Conservation (phyloP, 805 yeast genomes). For the Scheffersomyces ergatensis region DNA sequence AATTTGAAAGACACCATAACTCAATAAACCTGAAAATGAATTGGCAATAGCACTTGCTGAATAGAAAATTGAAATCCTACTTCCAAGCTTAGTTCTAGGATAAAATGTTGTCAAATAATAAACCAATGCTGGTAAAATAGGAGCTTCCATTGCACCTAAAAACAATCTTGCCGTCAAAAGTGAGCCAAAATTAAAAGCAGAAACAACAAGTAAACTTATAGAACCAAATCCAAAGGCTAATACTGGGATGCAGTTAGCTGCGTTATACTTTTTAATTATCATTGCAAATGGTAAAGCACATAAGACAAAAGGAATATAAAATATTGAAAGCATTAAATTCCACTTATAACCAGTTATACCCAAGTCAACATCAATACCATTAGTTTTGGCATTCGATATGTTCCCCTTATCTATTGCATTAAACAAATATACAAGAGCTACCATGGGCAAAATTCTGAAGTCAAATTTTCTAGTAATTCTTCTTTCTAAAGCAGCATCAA, state of each 20-base stretch:
- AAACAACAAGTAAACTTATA: slow-evolving; percentile 28
- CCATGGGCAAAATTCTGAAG: slow-evolving; percentile 40
- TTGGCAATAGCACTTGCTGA: slow-evolving; percentile 33
- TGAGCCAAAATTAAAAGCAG: slow-evolving; percentile 39
- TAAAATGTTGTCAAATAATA: slow-evolving; percentile 36
- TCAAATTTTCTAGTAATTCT: slow-evolving; percentile 35
- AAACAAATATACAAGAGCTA: slow-evolving; percentile 46
- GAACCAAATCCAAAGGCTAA: slow-evolving; percentile 46
- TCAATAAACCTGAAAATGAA: slow-evolving; percentile 36
- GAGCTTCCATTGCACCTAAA: slow-evolving; percentile 35
- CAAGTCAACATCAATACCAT: slow-evolving; percentile 41
- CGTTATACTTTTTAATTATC: slow-evolving; percentile 38
- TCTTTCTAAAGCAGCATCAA: not conserved
- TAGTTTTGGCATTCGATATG: slow-evolving; percentile 49
- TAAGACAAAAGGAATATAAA: slow-evolving; percentile 44
- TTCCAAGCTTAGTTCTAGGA: slow-evolving; percentile 35
- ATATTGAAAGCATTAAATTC: slow-evolving; percentile 45
- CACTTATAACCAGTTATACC: slow-evolving; percentile 41
- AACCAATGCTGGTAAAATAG: slow-evolving; percentile 38
- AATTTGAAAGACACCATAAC: slow-evolving; percentile 38
- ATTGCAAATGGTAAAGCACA: slow-evolving; percentile 44
- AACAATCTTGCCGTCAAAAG: slow-evolving; percentile 35
- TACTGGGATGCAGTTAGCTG: slow-evolving; percentile 43
- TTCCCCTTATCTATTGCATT: slow-evolving; percentile 50
- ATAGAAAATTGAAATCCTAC: slow-evolving; percentile 34